phyloP scores from a whole-genome alignment of 257 asterid species.

The Rauvolfia tetraphylla region DNA sequence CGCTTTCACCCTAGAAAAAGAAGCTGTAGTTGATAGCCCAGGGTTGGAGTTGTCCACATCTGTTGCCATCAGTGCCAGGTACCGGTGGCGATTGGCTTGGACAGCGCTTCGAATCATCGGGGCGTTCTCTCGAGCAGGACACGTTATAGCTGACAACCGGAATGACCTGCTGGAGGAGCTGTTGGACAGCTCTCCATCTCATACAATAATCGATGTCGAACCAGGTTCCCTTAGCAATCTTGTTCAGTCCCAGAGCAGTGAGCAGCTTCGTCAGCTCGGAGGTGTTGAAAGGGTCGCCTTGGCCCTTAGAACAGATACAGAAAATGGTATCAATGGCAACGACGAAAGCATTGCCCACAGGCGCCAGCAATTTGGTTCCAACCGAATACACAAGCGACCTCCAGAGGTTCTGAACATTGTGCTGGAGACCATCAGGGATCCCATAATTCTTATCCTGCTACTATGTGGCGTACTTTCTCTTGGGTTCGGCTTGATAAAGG shows the following conservation, averaged over 20 bases:
- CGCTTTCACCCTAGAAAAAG: too few relatives aligned
- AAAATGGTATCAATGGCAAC: slow-evolving; percentile 43
- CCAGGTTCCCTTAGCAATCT: slow-evolving; percentile 8
- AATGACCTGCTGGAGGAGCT: background rate
- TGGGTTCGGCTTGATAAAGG: slow-evolving; percentile 42
- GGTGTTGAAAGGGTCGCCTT: slow-evolving; percentile 35
- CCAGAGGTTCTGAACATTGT: slow-evolving; percentile 30
- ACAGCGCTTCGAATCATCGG: background rate
- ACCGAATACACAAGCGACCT: slow-evolving; percentile 39
- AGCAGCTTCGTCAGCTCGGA: slow-evolving; percentile 27
- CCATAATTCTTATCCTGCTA: slow-evolving; percentile 45
- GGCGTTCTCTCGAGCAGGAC: slow-evolving; percentile 12
- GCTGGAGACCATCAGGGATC: slow-evolving; percentile 41
- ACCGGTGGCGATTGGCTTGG: slow-evolving; percentile 8
- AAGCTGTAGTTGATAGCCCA: too few relatives aligned
- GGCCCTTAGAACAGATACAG: slow-evolving; percentile 30
- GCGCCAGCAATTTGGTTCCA: slow-evolving; percentile 33
- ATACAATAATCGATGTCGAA: slow-evolving; percentile 29
- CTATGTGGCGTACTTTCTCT: slow-evolving; percentile 47
- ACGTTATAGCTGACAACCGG: background rate
- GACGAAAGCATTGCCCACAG: slow-evolving; percentile 32
- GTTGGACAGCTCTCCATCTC: slow-evolving; percentile 8
- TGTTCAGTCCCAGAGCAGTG: slow-evolving; percentile 17
- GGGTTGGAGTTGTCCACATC: too few relatives aligned
- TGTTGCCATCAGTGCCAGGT: too few relatives aligned